Percentiles rank a stretch among this genome's conserved stretches.
Evolutionary conservation across 1,284 basidiomycete species (phyloP).

Genomic region (Stygiomarasmius scandens): DNA sequence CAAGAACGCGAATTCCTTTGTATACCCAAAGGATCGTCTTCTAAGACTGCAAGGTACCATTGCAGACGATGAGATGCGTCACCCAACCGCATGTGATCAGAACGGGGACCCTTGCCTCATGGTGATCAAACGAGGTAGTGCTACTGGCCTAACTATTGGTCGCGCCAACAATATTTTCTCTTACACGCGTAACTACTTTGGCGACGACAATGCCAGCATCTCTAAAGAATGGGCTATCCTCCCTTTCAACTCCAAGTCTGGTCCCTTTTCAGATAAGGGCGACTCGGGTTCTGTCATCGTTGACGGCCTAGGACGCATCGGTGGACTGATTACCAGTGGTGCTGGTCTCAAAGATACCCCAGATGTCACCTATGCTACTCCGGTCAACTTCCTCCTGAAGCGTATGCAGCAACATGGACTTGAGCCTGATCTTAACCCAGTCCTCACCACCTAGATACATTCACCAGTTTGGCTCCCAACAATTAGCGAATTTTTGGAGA

Average conservation of each 20-base stretch:
- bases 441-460: not conserved
- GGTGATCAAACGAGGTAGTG: conserved; percentile 35
- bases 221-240: conserved; percentile 16
- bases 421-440: not conserved
- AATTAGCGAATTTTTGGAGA: too few species aligned
- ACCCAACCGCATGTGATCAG: conserved; percentile 23
- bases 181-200: conserved; percentile 22
- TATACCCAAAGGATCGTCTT: not conserved
- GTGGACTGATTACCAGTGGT: conserved; percentile 27
- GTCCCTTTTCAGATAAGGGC: conserved; percentile 16
- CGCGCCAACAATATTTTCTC: conserved; percentile 26
- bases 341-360: conserved; percentile 8
- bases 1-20: not conserved
- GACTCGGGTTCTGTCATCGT: conserved; percentile 19
- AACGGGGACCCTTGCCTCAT: conserved; percentile 28
- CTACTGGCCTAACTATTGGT: conserved; percentile 35
- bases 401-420: not conserved
- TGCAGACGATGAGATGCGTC: not conserved
- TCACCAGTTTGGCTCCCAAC: too few species aligned
- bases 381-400: not conserved
- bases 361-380: not conserved
- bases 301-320: conserved; percentile 21
- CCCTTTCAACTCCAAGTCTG: conserved; percentile 1
- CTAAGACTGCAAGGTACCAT: not conserved
- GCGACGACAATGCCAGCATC: conserved; percentile 22